phyloP scores from a whole-genome alignment of 495 filamentous ascomycete genomes.

The Xylaria curta region DNA sequence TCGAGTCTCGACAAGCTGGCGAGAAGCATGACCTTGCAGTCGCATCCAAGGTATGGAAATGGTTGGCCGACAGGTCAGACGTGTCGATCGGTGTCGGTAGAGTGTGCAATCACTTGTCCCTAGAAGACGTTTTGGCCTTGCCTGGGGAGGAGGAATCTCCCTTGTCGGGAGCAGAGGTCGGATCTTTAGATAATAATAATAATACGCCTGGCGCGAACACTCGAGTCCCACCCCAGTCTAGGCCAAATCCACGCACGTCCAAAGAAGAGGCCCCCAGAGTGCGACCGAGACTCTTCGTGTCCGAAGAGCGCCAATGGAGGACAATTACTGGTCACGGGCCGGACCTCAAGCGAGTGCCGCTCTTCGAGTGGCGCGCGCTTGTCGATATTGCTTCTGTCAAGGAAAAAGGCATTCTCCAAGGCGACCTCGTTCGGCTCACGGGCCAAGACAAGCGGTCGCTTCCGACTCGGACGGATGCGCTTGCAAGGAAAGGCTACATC shows the following conservation, averaged over 20 bases:
- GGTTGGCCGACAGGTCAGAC: constrained; percentile 49
- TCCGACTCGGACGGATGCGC: constrained; percentile 76
- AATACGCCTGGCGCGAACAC: neutral
- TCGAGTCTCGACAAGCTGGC: neutral
- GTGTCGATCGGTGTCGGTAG: constrained; percentile 50
- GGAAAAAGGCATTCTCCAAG: constrained; percentile 76
- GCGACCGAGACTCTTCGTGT: constrained; percentile 43
- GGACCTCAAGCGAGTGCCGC: constrained; percentile 70
- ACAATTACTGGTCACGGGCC: constrained; percentile 80
- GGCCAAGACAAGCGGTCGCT: constrained; percentile 91
- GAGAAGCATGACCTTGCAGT: constrained; percentile 38
- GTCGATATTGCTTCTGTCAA: constrained; percentile 79
- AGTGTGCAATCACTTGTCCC: constrained; percentile 48
- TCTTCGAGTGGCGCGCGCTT: constrained; percentile 74
- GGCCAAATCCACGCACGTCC: neutral
- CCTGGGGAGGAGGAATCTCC: constrained; percentile 41
- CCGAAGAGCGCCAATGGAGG: constrained; percentile 67
- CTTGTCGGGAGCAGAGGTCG: constrained; percentile 11
- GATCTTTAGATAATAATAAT: constrained; percentile 14
- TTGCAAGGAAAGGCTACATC: constrained; percentile 82
- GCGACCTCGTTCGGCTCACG: constrained; percentile 73
- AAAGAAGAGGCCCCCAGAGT: constrained; percentile 1
- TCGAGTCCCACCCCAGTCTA: neutral
- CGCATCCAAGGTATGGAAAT: constrained; percentile 52
- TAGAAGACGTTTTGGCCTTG: constrained; percentile 50